Evolutionary conservation across 257 asterid genomes (phyloP).

Genomic region (Galeopsis tetrahit): DNA sequence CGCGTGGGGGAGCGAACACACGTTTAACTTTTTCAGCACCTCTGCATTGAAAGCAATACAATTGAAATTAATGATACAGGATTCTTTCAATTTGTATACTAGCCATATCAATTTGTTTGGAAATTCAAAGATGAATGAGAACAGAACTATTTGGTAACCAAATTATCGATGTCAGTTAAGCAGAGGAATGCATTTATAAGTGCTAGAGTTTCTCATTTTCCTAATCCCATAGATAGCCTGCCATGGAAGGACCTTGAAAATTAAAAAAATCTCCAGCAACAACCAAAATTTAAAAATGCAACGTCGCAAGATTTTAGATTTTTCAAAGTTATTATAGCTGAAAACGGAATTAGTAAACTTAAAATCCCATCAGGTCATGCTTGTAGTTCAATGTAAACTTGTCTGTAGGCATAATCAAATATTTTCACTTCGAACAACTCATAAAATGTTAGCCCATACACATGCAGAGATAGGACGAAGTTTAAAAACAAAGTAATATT

Average conservation of each 20-base stretch:
- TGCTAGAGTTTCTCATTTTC: too few species aligned
- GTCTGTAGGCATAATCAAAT: background rate
- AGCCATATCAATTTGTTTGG: background rate
- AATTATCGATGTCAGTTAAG: background rate
- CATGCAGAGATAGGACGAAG: constrained; percentile 3
- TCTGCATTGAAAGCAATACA: constrained; percentile 31
- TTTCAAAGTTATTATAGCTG: background rate
- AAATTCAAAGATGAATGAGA: background rate
- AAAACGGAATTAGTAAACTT: background rate
- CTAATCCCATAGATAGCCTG: background rate
- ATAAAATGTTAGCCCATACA: background rate
- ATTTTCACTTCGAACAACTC: constrained; percentile 16
- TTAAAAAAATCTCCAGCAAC: constrained; percentile 19
- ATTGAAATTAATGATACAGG: background rate
- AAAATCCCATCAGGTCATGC: background rate
- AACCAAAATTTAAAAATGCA: background rate
- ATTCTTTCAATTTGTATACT: background rate
- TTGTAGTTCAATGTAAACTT: background rate
- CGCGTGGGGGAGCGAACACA: constrained; percentile 58
- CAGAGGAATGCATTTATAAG: background rate
- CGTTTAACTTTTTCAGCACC: constrained; percentile 44
- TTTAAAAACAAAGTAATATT: constrained; percentile 19
- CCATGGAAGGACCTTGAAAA: background rate
- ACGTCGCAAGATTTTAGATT: background rate
- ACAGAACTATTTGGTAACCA: background rate